Evolutionary conservation across 148 eudicot genomes (phyloP).

Genomic region (Fagopyrum tataricum): DNA sequence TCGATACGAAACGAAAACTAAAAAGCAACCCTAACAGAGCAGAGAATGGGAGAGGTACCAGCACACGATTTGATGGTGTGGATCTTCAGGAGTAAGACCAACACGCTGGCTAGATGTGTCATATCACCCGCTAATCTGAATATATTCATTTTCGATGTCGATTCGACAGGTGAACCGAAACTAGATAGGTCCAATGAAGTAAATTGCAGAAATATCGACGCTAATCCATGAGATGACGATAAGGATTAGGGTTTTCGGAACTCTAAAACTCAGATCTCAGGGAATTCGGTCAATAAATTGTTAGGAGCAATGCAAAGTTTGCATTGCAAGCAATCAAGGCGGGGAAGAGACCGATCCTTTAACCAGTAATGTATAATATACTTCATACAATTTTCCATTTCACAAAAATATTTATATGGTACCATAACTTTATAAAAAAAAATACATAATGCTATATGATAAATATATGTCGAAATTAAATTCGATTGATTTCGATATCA

Average conservation of each 20-base stretch:
- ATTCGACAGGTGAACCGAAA: neutral
- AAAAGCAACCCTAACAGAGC: neutral
- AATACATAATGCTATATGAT: no score
- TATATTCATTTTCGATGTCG: slow-evolving; percentile 43
- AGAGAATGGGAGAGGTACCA: slow-evolving; percentile 26
- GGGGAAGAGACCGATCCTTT: neutral
- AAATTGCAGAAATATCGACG: neutral
- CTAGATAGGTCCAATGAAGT: neutral
- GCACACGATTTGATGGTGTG: slow-evolving; percentile 96
- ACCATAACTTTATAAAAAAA: no score
- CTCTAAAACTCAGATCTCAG: neutral
- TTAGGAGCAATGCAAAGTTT: neutral
- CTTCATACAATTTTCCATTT: no score
- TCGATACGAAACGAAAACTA: neutral
- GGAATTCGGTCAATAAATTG: neutral
- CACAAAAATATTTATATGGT: no score
- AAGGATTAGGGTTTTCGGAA: neutral
- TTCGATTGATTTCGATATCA: no score
- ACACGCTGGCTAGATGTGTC: slow-evolving; percentile 89
- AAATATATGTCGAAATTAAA: no score
- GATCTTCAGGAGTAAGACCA: slow-evolving; percentile 89
- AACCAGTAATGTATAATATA: no score
- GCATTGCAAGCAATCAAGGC: neutral
- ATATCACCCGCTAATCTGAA: slow-evolving; percentile 94
- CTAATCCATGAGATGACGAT: neutral